phyloP scores from a whole-genome alignment of 768 basidiomycete genomes.

The Leccinum boreale region DNA sequence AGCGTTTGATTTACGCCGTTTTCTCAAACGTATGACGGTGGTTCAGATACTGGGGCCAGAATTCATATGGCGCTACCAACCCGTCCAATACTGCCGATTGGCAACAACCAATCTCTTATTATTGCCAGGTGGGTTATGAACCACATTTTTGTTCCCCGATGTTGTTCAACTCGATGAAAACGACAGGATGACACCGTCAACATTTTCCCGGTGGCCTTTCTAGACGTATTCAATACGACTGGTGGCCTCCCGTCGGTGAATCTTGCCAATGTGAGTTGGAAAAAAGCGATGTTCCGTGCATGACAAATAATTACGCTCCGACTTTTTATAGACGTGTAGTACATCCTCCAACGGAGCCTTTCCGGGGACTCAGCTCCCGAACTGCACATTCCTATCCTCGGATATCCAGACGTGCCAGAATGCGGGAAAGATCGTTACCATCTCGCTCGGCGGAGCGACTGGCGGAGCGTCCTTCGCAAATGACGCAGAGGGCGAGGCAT shows the following conservation, averaged over 20 bases:
- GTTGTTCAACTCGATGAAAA: not conserved
- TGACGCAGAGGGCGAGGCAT: conserved; percentile 53
- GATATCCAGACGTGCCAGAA: conserved; percentile 65
- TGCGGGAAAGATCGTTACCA: conserved; percentile 58
- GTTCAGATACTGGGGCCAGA: conserved; percentile 37
- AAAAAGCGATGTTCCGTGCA: not conserved
- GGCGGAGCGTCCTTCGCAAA: conserved; percentile 59
- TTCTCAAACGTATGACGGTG: not conserved
- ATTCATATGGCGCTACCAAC: conserved; percentile 35
- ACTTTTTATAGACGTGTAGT: conserved; percentile 52
- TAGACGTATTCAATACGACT: conserved; percentile 55
- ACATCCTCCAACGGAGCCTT: conserved; percentile 53
- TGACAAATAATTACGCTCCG: not conserved
- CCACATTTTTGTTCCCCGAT: not conserved
- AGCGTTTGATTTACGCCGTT: not conserved
- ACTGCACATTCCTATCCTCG: conserved; percentile 58
- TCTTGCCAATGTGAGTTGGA: conserved; percentile 49
- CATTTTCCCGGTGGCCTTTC: conserved; percentile 59
- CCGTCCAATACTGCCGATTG: conserved; percentile 26
- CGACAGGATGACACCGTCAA: conserved; percentile 54
- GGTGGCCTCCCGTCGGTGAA: conserved; percentile 60
- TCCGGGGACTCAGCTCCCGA: conserved; percentile 57
- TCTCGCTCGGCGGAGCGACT: conserved; percentile 62
- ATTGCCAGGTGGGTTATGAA: conserved; percentile 25
- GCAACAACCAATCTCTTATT: conserved; percentile 33